phyloP scores from a whole-genome alignment of 2,329 filamentous ascomycete genomes.

The Colletotrichum lini region DNA sequence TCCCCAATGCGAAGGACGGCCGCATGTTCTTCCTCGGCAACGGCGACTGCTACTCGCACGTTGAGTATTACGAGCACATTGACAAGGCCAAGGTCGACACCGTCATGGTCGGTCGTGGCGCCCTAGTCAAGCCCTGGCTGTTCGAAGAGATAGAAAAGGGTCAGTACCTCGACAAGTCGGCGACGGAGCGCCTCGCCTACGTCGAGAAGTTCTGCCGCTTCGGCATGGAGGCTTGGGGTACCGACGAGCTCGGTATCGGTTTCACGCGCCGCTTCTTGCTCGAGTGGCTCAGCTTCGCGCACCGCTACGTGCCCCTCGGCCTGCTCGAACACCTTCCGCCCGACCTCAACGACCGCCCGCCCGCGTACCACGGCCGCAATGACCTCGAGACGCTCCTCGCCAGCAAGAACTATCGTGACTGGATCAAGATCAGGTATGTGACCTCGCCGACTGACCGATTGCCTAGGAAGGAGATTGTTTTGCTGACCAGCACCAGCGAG shows the following conservation, averaged over 20 bases:
- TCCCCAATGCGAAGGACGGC: slow-evolving; percentile 75
- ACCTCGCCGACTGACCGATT: not conserved
- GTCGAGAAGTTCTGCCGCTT: slow-evolving; percentile 92
- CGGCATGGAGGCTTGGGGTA: slow-evolving; percentile 94
- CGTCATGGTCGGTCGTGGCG: slow-evolving; percentile 98
- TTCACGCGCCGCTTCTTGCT: slow-evolving; percentile 92
- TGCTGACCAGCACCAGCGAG: slow-evolving; percentile 71
- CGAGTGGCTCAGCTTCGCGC: slow-evolving; percentile 95
- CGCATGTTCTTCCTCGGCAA: slow-evolving; percentile 95
- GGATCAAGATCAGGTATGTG: slow-evolving; percentile 96
- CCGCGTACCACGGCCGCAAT: slow-evolving; percentile 85
- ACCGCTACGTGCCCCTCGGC: slow-evolving; percentile 92
- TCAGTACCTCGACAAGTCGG: slow-evolving; percentile 96
- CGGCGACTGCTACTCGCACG: slow-evolving; percentile 94
- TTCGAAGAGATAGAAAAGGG: slow-evolving; percentile 95
- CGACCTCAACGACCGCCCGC: slow-evolving; percentile 89
- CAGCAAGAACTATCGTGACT: slow-evolving; percentile 94
- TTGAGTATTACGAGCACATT: slow-evolving; percentile 86
- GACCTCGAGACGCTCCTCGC: slow-evolving; percentile 95
- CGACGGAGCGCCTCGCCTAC: slow-evolving; percentile 86
- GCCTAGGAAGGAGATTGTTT: not conserved
- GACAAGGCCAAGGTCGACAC: slow-evolving; percentile 85
- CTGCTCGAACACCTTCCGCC: slow-evolving; percentile 91
- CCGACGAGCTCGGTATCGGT: slow-evolving; percentile 93
- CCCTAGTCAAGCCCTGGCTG: slow-evolving; percentile 97